Base-by-base conservation (phyloP, 2,329 filamentous ascomycete genomes). In the Colletotrichum tropicicola region DNA sequence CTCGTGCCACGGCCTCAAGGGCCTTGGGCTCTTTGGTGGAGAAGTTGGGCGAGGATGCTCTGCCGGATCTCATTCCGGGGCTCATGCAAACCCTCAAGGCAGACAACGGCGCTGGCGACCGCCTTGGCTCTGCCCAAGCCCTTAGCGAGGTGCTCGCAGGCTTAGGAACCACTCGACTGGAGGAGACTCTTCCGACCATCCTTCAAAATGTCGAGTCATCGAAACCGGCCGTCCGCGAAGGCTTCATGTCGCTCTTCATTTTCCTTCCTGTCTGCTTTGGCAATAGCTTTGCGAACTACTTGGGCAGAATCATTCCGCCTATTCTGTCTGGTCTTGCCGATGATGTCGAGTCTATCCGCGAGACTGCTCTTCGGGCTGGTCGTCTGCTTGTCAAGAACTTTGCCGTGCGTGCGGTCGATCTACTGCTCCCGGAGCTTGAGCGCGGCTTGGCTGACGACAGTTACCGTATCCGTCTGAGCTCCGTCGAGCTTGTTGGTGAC, bases 211-310 rank as follows among this genome's bases (percentile, higher is more conserved):
- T 97, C 69, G 90, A 93, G 70, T 98, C 95, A 72, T 89, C 91
- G 70, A 98, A 97, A 79, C 77, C 96, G 17, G 89, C 94, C 58
- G 93, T 99, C 68, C 90, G 96, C 72, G 96, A 99, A 83, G 96
- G 96, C 47, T 99, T 99, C 83, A 99, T 99, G 96, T 98, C 96
- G 7, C 87, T 99, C 41, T 99, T 99, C 80, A 98, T 99, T 70
- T 99, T 98, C 87, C 89, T 99, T 81, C 96, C 96, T 12, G 96
- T 97, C 56, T 99, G 96, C 81, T 99, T 99, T 73, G 96, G 96
- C 73, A 99, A 99, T 85, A 97, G 94, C 78, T 99, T 99, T 74
- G 92, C 96, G 71, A 94, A 93, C 75, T 99, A 99, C 74, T 90
- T 99, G 66, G 93, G 91, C 79, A 94, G 91, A 75, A 97, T 99